Conservation (phyloP, 2,329 filamentous ascomycete species). For the Exophiala xenobiotica region DNA sequence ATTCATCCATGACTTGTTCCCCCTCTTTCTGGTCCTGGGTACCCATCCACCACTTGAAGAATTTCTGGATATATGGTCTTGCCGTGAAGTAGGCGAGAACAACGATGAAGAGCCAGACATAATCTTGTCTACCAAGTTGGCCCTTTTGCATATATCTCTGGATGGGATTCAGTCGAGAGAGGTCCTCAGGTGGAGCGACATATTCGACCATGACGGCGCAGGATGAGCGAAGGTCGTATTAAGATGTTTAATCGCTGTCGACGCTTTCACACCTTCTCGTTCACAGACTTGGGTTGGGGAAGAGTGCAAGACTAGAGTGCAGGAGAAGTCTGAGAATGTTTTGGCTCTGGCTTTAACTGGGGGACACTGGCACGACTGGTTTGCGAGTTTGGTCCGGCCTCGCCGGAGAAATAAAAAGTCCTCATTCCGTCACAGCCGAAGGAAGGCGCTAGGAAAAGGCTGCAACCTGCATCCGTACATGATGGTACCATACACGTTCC, state of each 20-base stretch:
- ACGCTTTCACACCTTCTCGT: no score
- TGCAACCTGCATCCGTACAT: not conserved
- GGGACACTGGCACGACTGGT: no score
- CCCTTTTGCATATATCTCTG: constrained; percentile 32
- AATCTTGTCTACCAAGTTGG: constrained; percentile 27
- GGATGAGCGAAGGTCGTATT: not conserved
- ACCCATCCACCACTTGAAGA: constrained; percentile 24
- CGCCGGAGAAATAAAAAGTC: constrained; percentile 4
- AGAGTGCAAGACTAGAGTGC: no score
- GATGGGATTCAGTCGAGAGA: constrained; percentile 29
- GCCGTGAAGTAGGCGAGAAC: constrained; percentile 27
- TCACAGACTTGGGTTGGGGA: no score
- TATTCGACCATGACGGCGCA: constrained; percentile 25
- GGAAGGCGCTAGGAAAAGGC: no score
- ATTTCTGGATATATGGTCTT: constrained; percentile 26
- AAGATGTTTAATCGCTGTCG: not conserved
- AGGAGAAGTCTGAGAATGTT: no score
- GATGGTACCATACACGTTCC: not conserved
- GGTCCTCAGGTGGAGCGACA: constrained; percentile 22
- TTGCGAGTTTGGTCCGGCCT: not conserved
- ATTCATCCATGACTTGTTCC: constrained; percentile 18
- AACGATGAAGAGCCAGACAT: constrained; percentile 22
- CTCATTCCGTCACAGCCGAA: constrained; percentile 7
- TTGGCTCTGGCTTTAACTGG: not conserved
- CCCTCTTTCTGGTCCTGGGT: constrained; percentile 19